These are phyloP conservation scores for Penicillium desertorum DNA, from an alignment of 495 filamentous ascomycete species.

Conservation along the genomic window DNA sequence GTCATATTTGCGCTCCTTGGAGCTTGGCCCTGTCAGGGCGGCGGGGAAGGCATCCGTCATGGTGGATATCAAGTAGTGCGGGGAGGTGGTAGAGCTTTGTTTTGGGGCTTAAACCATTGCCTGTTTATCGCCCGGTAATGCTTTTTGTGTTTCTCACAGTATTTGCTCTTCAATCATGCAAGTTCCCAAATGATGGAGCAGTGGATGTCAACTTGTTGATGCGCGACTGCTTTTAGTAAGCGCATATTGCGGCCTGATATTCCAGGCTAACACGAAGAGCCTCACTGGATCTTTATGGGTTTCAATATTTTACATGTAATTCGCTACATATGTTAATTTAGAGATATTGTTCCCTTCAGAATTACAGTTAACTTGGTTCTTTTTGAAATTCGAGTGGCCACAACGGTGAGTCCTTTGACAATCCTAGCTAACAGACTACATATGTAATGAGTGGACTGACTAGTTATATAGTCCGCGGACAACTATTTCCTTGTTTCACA, in stretches of 20 bases:
- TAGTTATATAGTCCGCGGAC: too few relatives aligned
- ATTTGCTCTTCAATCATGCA: background rate
- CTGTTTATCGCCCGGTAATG: background rate
- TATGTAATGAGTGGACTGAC: too few relatives aligned
- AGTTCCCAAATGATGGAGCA: background rate
- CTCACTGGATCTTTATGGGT: background rate
- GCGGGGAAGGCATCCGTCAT: conserved; percentile 45
- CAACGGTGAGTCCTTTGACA: background rate
- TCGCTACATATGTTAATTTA: too few relatives aligned
- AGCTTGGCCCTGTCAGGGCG: conserved; percentile 59
- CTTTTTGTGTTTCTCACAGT: background rate
- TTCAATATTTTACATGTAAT: background rate
- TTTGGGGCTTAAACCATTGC: background rate
- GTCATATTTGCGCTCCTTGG: conserved; percentile 94
- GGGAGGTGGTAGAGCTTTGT: conserved; percentile 1
- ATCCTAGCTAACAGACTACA: background rate
- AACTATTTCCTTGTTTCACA: background rate
- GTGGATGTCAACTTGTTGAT: conserved; percentile 8
- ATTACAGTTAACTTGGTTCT: background rate
- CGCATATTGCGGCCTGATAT: background rate
- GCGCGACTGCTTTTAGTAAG: conserved; percentile 5
- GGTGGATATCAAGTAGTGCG: conserved; percentile 15
- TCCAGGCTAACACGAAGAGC: background rate
- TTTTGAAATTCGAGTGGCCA: background rate
- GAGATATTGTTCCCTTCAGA: too few relatives aligned